Evolutionary conservation across 164 flowering plant genomes (phyloP).

Genomic region (Santalum album): DNA sequence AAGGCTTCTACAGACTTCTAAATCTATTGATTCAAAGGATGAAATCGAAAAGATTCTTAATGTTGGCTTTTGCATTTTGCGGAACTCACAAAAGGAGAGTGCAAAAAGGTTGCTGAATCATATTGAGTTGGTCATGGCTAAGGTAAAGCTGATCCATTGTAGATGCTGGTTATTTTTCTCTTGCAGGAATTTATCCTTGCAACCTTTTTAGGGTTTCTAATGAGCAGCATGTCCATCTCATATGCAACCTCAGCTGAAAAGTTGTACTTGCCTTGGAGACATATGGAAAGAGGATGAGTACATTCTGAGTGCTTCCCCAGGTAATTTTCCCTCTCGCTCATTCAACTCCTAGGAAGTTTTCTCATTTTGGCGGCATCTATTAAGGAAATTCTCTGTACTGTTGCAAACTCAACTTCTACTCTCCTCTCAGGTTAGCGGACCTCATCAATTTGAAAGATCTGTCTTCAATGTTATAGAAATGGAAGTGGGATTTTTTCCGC

Average conservation of each 20-base stretch:
- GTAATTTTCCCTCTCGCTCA: conserved; percentile 17
- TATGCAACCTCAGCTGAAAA: conserved; percentile 47
- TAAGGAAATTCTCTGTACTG: not conserved
- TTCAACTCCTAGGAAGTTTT: not conserved
- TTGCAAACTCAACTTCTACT: not conserved
- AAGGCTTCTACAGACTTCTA: conserved; percentile 36
- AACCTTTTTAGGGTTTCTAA: conserved; percentile 11
- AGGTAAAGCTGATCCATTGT: conserved; percentile 31
- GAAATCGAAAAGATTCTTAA: conserved; percentile 50
- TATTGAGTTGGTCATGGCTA: conserved; percentile 29
- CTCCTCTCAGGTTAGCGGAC: not conserved
- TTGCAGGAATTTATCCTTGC: conserved; percentile 4
- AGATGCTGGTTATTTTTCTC: not conserved
- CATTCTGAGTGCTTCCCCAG: conserved; percentile 17
- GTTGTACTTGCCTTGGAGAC: conserved; percentile 33
- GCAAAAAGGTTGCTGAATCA: conserved; percentile 34
- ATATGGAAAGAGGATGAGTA: conserved; percentile 36
- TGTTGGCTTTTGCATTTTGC: conserved; percentile 47
- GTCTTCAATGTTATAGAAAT: too few relatives aligned
- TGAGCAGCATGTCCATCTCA: conserved; percentile 16
- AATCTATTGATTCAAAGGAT: conserved; percentile 38
- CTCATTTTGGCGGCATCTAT: not conserved
- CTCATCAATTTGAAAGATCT: not conserved
- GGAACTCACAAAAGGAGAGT: conserved; percentile 38
- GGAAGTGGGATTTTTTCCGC: too few relatives aligned